phyloP scores from a whole-genome alignment of 1,139 yeast species.

The Meyerozyma carpophila region DNA sequence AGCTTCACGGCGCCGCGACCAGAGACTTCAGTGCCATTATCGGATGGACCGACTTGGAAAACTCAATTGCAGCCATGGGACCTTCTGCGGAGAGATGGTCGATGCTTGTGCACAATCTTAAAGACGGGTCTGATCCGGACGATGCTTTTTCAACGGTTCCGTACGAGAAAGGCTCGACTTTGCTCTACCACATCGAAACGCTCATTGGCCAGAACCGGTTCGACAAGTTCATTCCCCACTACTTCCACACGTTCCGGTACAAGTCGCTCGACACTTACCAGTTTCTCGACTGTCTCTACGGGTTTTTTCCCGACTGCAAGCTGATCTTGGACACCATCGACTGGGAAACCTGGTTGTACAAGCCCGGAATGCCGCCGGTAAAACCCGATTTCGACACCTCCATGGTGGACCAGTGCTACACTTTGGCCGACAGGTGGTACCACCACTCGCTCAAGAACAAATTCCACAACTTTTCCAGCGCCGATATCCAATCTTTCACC shows the following conservation, averaged over 20 bases:
- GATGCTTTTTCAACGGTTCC: constrained; percentile 87
- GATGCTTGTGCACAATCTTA: constrained; percentile 62
- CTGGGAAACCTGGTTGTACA: constrained; percentile 80
- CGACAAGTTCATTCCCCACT: constrained; percentile 75
- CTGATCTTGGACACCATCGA: constrained; percentile 59
- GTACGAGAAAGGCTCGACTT: constrained; percentile 84
- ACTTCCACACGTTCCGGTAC: constrained; percentile 65
- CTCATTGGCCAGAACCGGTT: constrained; percentile 49
- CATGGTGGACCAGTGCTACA: constrained; percentile 67
- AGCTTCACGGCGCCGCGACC: constrained; percentile 67
- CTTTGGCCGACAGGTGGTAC: constrained; percentile 64
- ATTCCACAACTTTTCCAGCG: constrained; percentile 14
- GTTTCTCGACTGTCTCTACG: constrained; percentile 72
- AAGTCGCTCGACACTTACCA: constrained; percentile 75
- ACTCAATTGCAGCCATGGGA: constrained; percentile 60
- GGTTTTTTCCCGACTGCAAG: constrained; percentile 45
- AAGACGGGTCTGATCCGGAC: constrained; percentile 72
- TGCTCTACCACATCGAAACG: constrained; percentile 68
- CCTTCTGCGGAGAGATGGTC: constrained; percentile 50
- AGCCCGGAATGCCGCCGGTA: constrained; percentile 79
- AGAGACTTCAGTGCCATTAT: constrained; percentile 81
- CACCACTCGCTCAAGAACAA: constrained; percentile 15
- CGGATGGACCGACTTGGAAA: constrained; percentile 81
- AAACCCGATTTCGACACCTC: constrained; percentile 76
- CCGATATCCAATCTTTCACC: constrained; percentile 53